Evolutionary conservation across 1,284 basidiomycete genomes (phyloP), one percentile per base, ranked within the genome.

Genomic region (Austroboletus novae-zelandiae): DNA sequence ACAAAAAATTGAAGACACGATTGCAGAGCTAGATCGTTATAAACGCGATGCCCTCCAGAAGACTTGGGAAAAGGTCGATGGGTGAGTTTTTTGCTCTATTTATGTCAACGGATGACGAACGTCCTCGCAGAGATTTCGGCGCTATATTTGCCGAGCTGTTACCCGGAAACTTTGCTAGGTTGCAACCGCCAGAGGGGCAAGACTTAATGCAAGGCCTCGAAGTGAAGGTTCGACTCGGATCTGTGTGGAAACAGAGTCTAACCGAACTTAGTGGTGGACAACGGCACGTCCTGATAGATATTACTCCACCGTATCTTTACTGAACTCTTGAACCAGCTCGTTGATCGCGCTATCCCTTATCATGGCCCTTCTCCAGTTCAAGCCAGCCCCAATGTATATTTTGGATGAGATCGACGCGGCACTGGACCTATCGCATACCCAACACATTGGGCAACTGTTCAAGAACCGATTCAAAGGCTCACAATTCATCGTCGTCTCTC

Each of bases 311-410:
- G 37, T 43, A 32, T 25, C 41, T 50, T 52, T 17, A 50, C 14
- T 18, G n/a, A 29, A 48, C 31, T 44, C 31, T 43, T 17, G 8
- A 39, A 47, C 31, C 58, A 95, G 93, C 55, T 98, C 95, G 1
- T 80, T 99, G 55, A 98, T 99, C 62, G 96, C 96, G 0, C 80
- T 99, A 3, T 97, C 94, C 10, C 79, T 99, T 44, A 98, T 99
- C 76, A 96, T 99, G 94, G 90, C 95, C 0, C 80, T 99, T 36
- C 81, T 99, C 32, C 95, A 98, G 71, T 98, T 98, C 81, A 98
- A 98, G 68, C 94, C 96, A 2, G 95, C 96, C n/a, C 97, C 94
- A 0, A 96, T 99, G 93, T 98, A 99, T 71, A 98, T 99, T 65
- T 81, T 99, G 20, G 97, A 99, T 73, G 97, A 99, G 73, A 97